A percentile compares a stretch with the other conserved stretches of the same genome.
Conservation (phyloP, 495 filamentous ascomycete species). For the Aspergillus cavernicola region DNA sequence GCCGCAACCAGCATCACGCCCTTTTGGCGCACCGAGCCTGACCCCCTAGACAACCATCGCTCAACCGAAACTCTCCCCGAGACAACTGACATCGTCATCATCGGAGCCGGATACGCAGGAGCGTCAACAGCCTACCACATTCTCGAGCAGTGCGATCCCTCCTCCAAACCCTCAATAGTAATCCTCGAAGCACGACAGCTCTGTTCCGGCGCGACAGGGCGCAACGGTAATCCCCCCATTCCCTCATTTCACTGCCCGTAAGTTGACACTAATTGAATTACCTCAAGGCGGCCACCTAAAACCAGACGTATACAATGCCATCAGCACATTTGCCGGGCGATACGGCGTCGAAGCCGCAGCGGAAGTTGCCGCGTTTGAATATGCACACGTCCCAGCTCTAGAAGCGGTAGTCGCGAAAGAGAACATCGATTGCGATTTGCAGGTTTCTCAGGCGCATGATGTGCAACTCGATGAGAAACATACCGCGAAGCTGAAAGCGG, state of each 20-base stretch:
- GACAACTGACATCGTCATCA: not conserved
- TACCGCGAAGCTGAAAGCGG: constrained; percentile 21
- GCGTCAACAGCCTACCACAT: not conserved
- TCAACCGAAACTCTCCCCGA: not conserved
- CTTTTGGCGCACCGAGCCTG: not conserved
- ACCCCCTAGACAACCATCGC: not conserved
- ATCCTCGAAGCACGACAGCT: constrained; percentile 80
- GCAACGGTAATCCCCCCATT: constrained; percentile 43
- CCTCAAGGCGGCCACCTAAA: constrained; percentile 31
- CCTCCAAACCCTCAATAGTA: constrained; percentile 39
- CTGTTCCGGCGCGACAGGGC: constrained; percentile 77
- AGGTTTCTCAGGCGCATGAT: constrained; percentile 25
- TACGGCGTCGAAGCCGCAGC: constrained; percentile 30
- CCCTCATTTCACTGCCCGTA: not conserved
- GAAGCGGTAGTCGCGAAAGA: constrained; percentile 27
- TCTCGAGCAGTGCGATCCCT: not conserved
- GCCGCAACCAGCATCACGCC: constrained; percentile 46
- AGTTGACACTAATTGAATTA: no score
- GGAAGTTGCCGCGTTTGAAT: constrained; percentile 34
- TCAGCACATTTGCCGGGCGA: constrained; percentile 19
- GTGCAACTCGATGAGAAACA: constrained; percentile 22
- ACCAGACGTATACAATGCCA: constrained; percentile 30
- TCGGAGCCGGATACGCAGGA: not conserved
- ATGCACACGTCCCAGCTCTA: constrained; percentile 24
- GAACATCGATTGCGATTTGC: constrained; percentile 31